Evolutionary conservation across 2,329 filamentous ascomycete species (phyloP), one percentile per base, ranked within the genome.

Genomic region (Plenodomus biglobosus): DNA sequence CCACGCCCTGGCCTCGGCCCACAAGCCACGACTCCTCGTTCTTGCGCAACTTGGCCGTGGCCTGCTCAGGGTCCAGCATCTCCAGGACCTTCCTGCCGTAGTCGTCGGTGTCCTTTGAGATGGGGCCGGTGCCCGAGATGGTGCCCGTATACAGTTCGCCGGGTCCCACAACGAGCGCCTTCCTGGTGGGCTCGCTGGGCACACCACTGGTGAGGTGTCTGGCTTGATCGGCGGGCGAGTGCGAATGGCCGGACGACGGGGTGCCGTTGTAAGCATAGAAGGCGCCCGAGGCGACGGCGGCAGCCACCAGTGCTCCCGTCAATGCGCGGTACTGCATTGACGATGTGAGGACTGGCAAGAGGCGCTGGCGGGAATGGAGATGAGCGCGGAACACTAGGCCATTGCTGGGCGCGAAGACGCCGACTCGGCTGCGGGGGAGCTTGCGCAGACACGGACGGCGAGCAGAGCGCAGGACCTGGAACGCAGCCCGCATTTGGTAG

Each of bases 1-100:
- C 86, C 34, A 99, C 92, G 32, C 94, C 94, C 69, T 90, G 83
- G 13, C 94, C 95, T 43, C 94, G 80, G 50, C 90, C 90, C 35
- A 99, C 90, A 8, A 91, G 78, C 73, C 92, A 97, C 22, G 92
- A 96, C 75, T 95, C 86, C 74, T 99, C 91, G 66, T 90, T 90
- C 69, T 87, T 86, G 59, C 94, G 83, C 64, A 99, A 76, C 76
- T 92, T 95, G 65, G 90, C 83, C 13, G 91, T 95, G 19, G 90
- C 91, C 78, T 99, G 92, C 50, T 96, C 92, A 1, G 92, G 88
- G 10, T 89, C 95, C 73, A 99, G 79, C 92, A 99, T 99, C 77
- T 96, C 92, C 50, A 99, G 79, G 27, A 96, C 87, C 67, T 88
- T 90, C 56, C 87, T 84, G 22, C 91, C 90, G 70, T 87, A 87